Conservation (phyloP, 495 filamentous ascomycete genomes). For the Aeminium ludgeri region DNA sequence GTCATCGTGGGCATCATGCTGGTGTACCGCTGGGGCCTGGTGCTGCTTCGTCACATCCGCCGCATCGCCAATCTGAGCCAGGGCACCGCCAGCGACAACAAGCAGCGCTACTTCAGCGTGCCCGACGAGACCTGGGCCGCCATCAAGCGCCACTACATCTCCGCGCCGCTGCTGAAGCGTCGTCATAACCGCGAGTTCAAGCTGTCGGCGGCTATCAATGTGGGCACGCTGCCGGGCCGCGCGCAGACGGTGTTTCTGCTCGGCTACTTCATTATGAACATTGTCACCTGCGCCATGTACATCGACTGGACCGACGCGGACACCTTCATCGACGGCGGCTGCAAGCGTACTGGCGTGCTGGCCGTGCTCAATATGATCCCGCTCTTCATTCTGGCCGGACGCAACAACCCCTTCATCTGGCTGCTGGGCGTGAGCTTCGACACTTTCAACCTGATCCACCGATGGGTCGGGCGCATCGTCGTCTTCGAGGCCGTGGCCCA, state of each 20-base stretch:
- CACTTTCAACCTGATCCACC: constrained; percentile 86
- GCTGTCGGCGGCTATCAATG: constrained; percentile 57
- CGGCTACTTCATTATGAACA: constrained; percentile 45
- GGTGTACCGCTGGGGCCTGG: constrained; percentile 8
- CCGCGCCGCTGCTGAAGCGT: constrained; percentile 64
- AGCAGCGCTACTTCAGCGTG: constrained; percentile 14
- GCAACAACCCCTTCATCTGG: constrained; percentile 53
- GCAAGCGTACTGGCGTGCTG: constrained; percentile 61
- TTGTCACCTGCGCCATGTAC: constrained; percentile 41
- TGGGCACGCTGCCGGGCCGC: constrained; percentile 73
- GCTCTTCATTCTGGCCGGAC: constrained; percentile 45
- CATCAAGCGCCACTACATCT: constrained; percentile 64
- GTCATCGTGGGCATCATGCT: constrained; percentile 10
- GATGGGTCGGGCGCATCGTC: constrained; percentile 85
- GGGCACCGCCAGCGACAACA: constrained; percentile 7
- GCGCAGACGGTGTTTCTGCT: constrained; percentile 60
- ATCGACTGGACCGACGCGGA: constrained; percentile 37
- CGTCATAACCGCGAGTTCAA: constrained; percentile 79
- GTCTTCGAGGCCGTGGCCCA: constrained; percentile 63
- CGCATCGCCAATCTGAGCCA: constrained; percentile 14
- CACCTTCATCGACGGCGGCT: constrained; percentile 35
- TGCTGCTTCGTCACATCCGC: constrained; percentile 9
- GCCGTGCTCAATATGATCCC: constrained; percentile 68
- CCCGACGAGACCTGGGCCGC: constrained; percentile 13
- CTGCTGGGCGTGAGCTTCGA: constrained; percentile 82